phyloP scores from a whole-genome alignment of 768 basidiomycete species.

The Suillus plorans region DNA sequence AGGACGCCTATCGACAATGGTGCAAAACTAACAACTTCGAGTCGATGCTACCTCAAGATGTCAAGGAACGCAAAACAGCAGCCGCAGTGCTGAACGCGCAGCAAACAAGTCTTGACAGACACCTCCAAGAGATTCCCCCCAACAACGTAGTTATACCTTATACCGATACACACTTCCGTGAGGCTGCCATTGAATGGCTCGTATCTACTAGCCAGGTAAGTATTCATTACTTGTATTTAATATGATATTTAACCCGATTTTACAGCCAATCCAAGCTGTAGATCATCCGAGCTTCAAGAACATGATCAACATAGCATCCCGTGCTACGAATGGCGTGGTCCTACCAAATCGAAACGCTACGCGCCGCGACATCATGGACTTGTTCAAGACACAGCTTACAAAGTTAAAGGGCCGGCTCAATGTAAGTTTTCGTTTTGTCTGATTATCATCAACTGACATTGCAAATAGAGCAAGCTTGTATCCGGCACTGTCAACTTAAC shows the following conservation, averaged over 20 bases:
- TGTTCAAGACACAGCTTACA: too few relatives aligned
- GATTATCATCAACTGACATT: too few relatives aligned
- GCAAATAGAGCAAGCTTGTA: too few relatives aligned
- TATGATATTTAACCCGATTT: too few relatives aligned
- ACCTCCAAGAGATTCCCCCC: slow-evolving; percentile 22
- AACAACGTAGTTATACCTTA: slow-evolving; percentile 25
- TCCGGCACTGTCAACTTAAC: too few relatives aligned
- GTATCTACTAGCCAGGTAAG: slow-evolving; percentile 38
- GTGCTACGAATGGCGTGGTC: too few relatives aligned
- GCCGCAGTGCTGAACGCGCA: neutral
- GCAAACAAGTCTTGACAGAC: slow-evolving; percentile 9
- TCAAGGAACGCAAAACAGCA: slow-evolving; percentile 17
- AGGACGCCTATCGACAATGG: slow-evolving; percentile 30
- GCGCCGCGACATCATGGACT: too few relatives aligned
- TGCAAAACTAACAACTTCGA: slow-evolving; percentile 22
- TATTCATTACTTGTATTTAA: neutral
- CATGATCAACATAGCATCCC: too few relatives aligned
- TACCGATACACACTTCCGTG: slow-evolving; percentile 13
- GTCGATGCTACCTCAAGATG: slow-evolving; percentile 31
- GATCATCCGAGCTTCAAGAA: too few relatives aligned
- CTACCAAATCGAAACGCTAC: too few relatives aligned
- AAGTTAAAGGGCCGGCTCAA: too few relatives aligned
- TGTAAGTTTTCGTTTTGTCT: too few relatives aligned
- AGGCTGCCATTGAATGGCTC: slow-evolving; percentile 38
- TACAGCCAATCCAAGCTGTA: neutral